Conservation (phyloP, 306 rosid genomes). For the Fragaria vesca region DNA sequence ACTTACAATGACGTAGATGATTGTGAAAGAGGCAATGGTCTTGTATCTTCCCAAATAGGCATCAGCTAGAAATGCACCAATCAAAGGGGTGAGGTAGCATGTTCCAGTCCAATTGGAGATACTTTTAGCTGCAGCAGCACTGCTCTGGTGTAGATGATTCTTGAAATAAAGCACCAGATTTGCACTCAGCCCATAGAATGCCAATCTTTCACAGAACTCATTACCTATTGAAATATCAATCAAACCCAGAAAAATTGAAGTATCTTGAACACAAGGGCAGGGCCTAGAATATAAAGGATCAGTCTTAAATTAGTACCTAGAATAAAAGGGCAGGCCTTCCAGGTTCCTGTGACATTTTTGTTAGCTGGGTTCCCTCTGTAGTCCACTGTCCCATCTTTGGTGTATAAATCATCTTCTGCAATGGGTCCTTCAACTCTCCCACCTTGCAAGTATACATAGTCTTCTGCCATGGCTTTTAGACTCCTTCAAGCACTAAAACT, state of each 20-base stretch:
- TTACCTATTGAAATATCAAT: slow-evolving; percentile 14
- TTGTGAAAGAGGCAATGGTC: slow-evolving; percentile 18
- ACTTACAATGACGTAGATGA: slow-evolving; percentile 22
- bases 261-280: neutral
- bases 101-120: slow-evolving; percentile 23
- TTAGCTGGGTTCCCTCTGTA: slow-evolving; percentile 5
- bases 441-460: neutral
- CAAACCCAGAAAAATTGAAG: neutral
- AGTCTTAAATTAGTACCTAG: slow-evolving; percentile 2
- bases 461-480: neutral
- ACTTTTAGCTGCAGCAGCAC: slow-evolving; percentile 18
- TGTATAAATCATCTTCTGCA: slow-evolving; percentile 11
- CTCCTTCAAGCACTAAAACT: neutral
- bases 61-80: slow-evolving; percentile 22
- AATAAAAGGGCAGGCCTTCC: slow-evolving; percentile 20
- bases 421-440: neutral
- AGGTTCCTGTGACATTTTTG: slow-evolving; percentile 13
- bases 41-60: slow-evolving; percentile 22
- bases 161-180: slow-evolving; percentile 17
- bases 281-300: neutral
- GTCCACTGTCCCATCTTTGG: slow-evolving; percentile 24
- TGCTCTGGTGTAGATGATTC: slow-evolving; percentile 15
- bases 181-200: slow-evolving; percentile 21
- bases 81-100: slow-evolving; percentile 15
- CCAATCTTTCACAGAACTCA: slow-evolving; percentile 21